phyloP scores from a whole-genome alignment of 768 basidiomycete genomes.

The Termitomyces sp. region DNA sequence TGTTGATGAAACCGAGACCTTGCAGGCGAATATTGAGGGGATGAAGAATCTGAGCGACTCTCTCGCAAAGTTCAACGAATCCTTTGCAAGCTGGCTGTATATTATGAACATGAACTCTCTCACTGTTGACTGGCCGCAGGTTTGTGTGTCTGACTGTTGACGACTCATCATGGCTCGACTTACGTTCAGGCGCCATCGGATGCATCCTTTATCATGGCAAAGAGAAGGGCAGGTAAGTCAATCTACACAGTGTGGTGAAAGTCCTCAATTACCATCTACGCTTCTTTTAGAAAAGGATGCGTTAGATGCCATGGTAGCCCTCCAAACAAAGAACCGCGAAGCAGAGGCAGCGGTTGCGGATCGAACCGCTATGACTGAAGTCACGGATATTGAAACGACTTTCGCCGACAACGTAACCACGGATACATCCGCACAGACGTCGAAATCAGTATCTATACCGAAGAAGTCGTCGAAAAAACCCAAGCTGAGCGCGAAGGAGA shows the following conservation, averaged over 20 bases:
- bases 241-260: not conserved
- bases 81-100: slow-evolving; percentile 88
- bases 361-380: slow-evolving; percentile 36
- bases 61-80: slow-evolving; percentile 85
- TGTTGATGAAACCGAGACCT: slow-evolving; percentile 78
- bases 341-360: slow-evolving; percentile 27
- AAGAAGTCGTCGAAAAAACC: slow-evolving; percentile 61
- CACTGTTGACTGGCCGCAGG: slow-evolving; percentile 92
- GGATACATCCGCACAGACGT: slow-evolving; percentile 27
- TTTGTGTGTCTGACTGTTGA: slow-evolving; percentile 21
- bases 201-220: slow-evolving; percentile 54
- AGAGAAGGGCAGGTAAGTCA: slow-evolving; percentile 52
- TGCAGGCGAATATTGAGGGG: slow-evolving; percentile 70
- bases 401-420: slow-evolving; percentile 34
- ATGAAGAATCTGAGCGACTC: slow-evolving; percentile 70
- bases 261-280: not conserved
- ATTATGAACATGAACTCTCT: slow-evolving; percentile 93
- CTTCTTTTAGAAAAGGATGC: slow-evolving; percentile 51
- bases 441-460: slow-evolving; percentile 28
- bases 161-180: not conserved
- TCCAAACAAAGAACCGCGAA: slow-evolving; percentile 35
- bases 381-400: slow-evolving; percentile 36
- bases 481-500: slow-evolving; percentile 74
- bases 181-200: slow-evolving; percentile 50
- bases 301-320: slow-evolving; percentile 46